phyloP scores from a whole-genome alignment of 495 filamentous ascomycete genomes.

The Tuber microsphaerosporum region DNA sequence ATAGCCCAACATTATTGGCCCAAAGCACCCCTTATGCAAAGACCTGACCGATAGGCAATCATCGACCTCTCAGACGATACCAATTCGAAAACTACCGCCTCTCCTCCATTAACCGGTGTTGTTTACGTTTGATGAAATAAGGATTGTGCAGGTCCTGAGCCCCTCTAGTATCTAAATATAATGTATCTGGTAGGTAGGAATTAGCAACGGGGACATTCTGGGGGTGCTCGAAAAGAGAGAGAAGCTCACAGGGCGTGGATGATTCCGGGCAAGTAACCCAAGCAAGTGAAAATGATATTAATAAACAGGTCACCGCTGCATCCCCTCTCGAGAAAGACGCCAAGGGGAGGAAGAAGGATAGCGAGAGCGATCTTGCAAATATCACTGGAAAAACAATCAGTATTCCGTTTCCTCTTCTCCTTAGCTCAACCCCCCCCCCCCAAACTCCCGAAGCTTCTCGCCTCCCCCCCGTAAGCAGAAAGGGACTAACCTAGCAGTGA shows the following conservation, averaged over 20 bases:
- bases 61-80: neutral
- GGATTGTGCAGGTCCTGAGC: neutral
- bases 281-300: constrained; percentile 80
- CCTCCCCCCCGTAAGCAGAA: constrained; percentile 2
- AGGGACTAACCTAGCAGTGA: constrained; percentile 29
- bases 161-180: constrained; percentile 40
- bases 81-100: neutral
- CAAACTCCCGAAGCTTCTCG: neutral
- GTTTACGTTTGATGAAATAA: neutral
- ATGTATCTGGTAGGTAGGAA: constrained; percentile 27
- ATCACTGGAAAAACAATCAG: constrained; percentile 28
- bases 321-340: constrained; percentile 75
- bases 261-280: constrained; percentile 70
- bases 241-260: constrained; percentile 38
- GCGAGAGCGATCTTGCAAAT: constrained; percentile 41
- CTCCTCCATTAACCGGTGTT: neutral
- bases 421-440: neutral
- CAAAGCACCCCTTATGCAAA: neutral
- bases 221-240: neutral
- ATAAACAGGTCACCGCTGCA: constrained; percentile 47
- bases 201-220: neutral
- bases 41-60: neutral
- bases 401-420: neutral
- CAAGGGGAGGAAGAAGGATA: constrained; percentile 63
- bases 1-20: neutral